These are phyloP conservation scores for Kodamaea sp. DNA, from an alignment of 1,139 yeast genomes.

Conservation along the genomic window DNA sequence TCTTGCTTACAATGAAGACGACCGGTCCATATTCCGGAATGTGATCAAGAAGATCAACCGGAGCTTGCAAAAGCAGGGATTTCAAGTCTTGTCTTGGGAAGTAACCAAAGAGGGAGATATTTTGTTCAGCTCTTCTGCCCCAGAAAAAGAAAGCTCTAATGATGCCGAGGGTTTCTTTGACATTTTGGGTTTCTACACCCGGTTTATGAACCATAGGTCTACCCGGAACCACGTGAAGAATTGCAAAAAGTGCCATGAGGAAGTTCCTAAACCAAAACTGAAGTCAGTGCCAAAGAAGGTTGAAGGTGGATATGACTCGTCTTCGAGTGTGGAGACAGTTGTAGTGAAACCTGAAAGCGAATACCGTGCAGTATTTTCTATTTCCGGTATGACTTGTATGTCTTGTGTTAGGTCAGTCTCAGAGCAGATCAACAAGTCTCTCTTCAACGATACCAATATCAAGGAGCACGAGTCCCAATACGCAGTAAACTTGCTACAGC, in stretches of 20 bases:
- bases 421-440: slow-evolving; percentile 18
- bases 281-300: slow-evolving; percentile 4
- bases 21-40: slow-evolving; percentile 10
- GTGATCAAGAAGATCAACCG: slow-evolving; percentile 25
- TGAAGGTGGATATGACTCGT: slow-evolving; percentile 1
- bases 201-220: slow-evolving; percentile 7
- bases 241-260: slow-evolving; percentile 33
- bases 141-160: not conserved
- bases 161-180: slow-evolving; percentile 8
- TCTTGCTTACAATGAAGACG: slow-evolving; percentile 11
- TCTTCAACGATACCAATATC: slow-evolving; percentile 8
- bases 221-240: slow-evolving; percentile 30
- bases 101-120: slow-evolving; percentile 19
- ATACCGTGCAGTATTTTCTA: slow-evolving; percentile 52
- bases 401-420: slow-evolving; percentile 54
- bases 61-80: slow-evolving; percentile 30
- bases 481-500: slow-evolving; percentile 45
- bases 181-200: slow-evolving; percentile 6
- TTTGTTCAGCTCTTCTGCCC: slow-evolving; percentile 14
- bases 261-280: slow-evolving; percentile 9
- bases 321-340: slow-evolving; percentile 25
- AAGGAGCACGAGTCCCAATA: slow-evolving; percentile 26
- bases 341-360: slow-evolving; percentile 31
- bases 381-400: slow-evolving; percentile 70
- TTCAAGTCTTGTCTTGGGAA: slow-evolving; percentile 38